Percentiles rank a stretch among this genome's conserved stretches.
phyloP scores from a whole-genome alignment of 2,329 filamentous ascomycete genomes.

The Ophiobolus disseminans region DNA sequence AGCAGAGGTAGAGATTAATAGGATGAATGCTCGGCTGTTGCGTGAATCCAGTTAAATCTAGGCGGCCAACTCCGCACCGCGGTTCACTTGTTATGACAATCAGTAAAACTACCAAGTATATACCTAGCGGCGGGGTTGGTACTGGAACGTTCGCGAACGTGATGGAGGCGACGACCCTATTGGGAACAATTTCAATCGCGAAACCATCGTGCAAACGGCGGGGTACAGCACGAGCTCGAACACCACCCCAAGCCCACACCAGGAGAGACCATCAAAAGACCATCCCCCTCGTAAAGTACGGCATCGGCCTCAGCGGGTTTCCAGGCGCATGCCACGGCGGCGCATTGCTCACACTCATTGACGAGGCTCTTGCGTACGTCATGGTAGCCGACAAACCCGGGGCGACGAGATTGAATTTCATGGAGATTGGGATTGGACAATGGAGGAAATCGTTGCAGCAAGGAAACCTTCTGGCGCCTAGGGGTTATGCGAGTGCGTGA shows the following conservation, averaged over 20 bases:
- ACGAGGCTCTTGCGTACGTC: slow-evolving; percentile 60
- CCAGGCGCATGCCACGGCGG: slow-evolving; percentile 74
- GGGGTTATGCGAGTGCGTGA: too few species aligned
- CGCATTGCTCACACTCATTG: slow-evolving; percentile 68
- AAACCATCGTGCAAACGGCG: slow-evolving; percentile 25
- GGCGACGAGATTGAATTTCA: slow-evolving; percentile 9
- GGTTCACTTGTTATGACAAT: too few species aligned
- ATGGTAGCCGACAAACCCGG: slow-evolving; percentile 24
- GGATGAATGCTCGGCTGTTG: too few species aligned
- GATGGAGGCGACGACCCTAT: slow-evolving; percentile 13
- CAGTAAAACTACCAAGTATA: too few species aligned
- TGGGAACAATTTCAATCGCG: slow-evolving; percentile 19
- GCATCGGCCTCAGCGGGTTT: slow-evolving; percentile 64
- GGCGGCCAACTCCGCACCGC: too few species aligned
- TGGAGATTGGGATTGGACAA: slow-evolving; percentile 6
- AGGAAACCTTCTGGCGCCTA: slow-evolving; percentile 12
- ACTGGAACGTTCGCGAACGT: slow-evolving; percentile 26
- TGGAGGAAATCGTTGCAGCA: slow-evolving; percentile 10
- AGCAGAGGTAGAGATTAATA: too few species aligned
- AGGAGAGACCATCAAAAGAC: slow-evolving; percentile 17
- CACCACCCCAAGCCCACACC: slow-evolving; percentile 24
- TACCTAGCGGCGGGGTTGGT: too few species aligned
- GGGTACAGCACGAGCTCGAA: slow-evolving; percentile 30
- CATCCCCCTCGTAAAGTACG: slow-evolving; percentile 29
- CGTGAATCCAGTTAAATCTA: too few species aligned